Conservation (phyloP, 441 rosid genomes). For the Dalechampia spathulata region DNA sequence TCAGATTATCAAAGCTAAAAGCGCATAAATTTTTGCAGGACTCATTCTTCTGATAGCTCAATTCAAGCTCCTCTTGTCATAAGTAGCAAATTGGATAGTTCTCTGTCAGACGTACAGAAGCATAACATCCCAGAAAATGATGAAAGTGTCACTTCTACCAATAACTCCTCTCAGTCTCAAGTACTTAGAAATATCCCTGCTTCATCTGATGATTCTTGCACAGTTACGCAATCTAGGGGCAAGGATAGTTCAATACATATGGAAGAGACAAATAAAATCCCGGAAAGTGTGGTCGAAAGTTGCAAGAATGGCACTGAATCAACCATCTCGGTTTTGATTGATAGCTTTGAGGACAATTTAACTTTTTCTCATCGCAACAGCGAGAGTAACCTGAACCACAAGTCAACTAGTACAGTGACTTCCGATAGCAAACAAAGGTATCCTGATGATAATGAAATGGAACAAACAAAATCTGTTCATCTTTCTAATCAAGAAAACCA, state of each 20-base stretch:
- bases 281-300: constrained; percentile 14
- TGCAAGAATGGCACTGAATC: constrained; percentile 15
- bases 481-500: too few species aligned
- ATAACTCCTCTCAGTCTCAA: constrained; percentile 26
- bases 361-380: constrained; percentile 8
- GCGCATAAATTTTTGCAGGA: constrained; percentile 32
- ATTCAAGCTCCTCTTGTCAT: constrained; percentile 24
- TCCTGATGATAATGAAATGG: too few species aligned
- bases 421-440: too few species aligned
- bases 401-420: constrained; percentile 10
- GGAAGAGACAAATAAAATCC: constrained; percentile 18
- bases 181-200: constrained; percentile 19
- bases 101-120: constrained; percentile 21
- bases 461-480: too few species aligned
- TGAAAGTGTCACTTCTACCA: constrained; percentile 16
- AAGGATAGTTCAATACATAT: not conserved
- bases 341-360: constrained; percentile 17
- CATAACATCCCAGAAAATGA: constrained; percentile 16
- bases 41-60: constrained; percentile 25
- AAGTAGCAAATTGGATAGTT: constrained; percentile 21
- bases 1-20: constrained; percentile 18
- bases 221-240: constrained; percentile 5
- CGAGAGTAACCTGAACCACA: constrained; percentile 18
- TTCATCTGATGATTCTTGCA: constrained; percentile 17
- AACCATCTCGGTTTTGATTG: constrained; percentile 10